Base-by-base conservation (phyloP, 179 eudicot species). In the Silene noctiflora region DNA sequence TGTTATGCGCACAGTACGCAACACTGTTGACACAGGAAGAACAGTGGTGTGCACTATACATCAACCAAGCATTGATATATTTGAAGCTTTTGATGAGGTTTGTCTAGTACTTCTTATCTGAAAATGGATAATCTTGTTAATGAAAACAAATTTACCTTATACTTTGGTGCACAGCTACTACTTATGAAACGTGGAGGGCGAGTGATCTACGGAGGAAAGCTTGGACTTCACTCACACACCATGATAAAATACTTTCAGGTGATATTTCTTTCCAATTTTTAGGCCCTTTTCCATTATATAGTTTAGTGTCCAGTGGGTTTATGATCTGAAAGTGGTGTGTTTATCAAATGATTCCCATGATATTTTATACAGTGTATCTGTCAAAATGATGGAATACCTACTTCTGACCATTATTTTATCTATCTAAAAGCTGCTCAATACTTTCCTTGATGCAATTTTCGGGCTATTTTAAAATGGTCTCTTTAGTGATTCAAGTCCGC, bases 41-140 rank as follows among this genome's bases (percentile, higher is more conserved):
- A 94, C 98, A 0, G 95, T 94, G 12, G 98, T 92, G 58, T 92
- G 97, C 86, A 92, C 97, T 79, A 92, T 92, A 77, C 97, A 92
- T 85, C 97, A 92, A 78, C 97, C 97, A 71, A 89, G 96, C 62
- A 91, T 91, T 76, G 96, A 93, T 60, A 93, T 93, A 73, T 93
- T 91, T 86, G 98, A 93, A 88, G 92, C 96, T 67, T 93, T 93
- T 81, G 96, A 93, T 79, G 98, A 93, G 98, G 96, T 93, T 21
- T 53, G 72, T 39, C 46, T 67, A 56, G 42, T 73, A n/a, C 51
- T 10, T 24, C 55, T 31, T 76, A 24, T 75, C 56, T 53, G 13
- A 24, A 44, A 21, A 53, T 35, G 13, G 69, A 27, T 25, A 19
- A 62, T 64, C 21, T 60, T 69, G 65, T 11, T 24, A 61, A 4